phyloP scores from a whole-genome alignment of 352 stramenopile species.

The Labyrinthula sp. region DNA sequence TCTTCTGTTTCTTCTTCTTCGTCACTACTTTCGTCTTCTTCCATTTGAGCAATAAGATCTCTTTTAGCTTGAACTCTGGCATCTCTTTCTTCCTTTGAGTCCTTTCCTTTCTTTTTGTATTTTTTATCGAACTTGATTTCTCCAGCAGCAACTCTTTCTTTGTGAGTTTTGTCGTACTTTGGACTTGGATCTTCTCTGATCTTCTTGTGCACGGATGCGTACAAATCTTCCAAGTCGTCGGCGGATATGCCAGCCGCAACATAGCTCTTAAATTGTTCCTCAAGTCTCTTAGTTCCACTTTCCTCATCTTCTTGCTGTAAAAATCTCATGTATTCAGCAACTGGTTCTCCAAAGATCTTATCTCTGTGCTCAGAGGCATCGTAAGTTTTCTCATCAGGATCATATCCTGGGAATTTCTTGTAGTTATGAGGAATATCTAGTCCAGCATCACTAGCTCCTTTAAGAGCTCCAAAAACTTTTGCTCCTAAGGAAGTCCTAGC shows the following conservation, averaged over 20 bases:
- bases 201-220: constrained; percentile 57
- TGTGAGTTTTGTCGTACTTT: constrained; percentile 25
- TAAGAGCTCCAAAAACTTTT: constrained; percentile 94
- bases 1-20: constrained; percentile 23
- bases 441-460: constrained; percentile 90
- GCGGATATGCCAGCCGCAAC: constrained; percentile 45
- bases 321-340: constrained; percentile 98
- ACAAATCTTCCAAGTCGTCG: constrained; percentile 60
- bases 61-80: constrained; percentile 14
- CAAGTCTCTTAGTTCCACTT: constrained; percentile 85
- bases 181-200: constrained; percentile 36
- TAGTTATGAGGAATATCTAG: constrained; percentile 94
- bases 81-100: constrained; percentile 28
- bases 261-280: constrained; percentile 60
- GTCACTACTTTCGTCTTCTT: constrained; percentile 13
- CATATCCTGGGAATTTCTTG: constrained; percentile 98
- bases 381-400: constrained; percentile 91
- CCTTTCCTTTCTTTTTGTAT: constrained; percentile 8
- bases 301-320: constrained; percentile 95
- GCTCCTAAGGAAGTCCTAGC: constrained; percentile 85
- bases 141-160: constrained; percentile 7
- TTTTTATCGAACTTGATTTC: constrained; percentile 27
- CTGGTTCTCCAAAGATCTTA: constrained; percentile 89
- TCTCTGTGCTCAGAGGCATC: constrained; percentile 89
- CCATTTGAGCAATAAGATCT: constrained; percentile 21